Base-by-base conservation (phyloP, 768 basidiomycete species). In the Podaxis sp. region DNA sequence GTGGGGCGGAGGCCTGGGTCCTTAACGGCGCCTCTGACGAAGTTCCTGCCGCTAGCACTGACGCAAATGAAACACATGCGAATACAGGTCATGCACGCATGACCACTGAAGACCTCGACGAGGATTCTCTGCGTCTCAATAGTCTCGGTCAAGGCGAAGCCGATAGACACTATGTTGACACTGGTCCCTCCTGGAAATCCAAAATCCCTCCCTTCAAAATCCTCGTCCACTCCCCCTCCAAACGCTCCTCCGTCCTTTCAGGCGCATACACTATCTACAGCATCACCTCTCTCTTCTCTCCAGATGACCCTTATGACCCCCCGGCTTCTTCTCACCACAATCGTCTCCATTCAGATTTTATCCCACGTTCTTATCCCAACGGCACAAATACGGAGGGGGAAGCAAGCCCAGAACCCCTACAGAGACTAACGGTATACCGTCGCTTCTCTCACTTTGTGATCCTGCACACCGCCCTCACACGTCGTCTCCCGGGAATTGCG, bases 381-480 rank as follows among this genome's bases (percentile, higher is more conserved):
- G 64, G 65, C 22, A 63, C 53, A 36, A 55, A 62, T n/a, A 61
- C 70, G 2, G 66, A 68, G 3, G 68, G 58, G 36, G 33, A 54
- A n/a, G 12, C 70, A 66, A 27, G 52, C 64, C 49, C 71, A 66
- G 62, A 73, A 4, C 75, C 80, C 1, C 77, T 85, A 1, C 76
- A 81, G 9, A 78, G 85, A 36, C 83, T 94, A 63, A 93, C 89
- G 0, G 93, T 94, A 40, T 80, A 89, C 40, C 82, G 93, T 11
- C 87, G 93, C 6, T 96, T 91, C 75, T 93, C 92, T 3, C 90
- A 94, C 63, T 96, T 96, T 67, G 85, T 88, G 27, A 80, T 87
- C 55, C 79, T 96, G 33, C 89, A 93, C 66, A 86, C 88, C 2
- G 85, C 88, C 8, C 75, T 96, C 53, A 78, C 81, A 19, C 78